Base-by-base conservation (phyloP, 2,329 filamentous ascomycete species). In the Phyllosticta citriasiana region DNA sequence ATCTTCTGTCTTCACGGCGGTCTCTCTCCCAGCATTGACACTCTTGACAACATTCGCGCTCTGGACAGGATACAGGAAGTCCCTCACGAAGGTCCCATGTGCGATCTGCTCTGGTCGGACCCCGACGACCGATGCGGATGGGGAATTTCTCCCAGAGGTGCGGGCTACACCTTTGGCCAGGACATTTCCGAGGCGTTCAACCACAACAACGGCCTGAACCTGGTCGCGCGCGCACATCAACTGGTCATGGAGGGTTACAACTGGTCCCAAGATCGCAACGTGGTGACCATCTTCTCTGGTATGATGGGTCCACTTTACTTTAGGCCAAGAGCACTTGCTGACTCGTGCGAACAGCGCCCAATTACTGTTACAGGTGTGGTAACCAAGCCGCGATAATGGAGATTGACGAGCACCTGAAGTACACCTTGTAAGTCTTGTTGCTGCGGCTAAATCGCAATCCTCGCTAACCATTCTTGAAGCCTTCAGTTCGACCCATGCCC, bases 311-410 rank as follows among this genome's bases (percentile, higher is more conserved):
- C 40, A 47, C 40, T 47, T 47, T 47, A 47, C 40, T 19, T 47
- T 47, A 47, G 16, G 40, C 40, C 14, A 47, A 16, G 40, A 47
- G n/a, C 40, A 19, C 10, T 4, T 4, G 14, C 72, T 77, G 60
- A 77, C 67, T 64, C 65, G 53, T 19, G 50, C 64, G 19, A 26
- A 26, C 16, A 81, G 79, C 79, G 67, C 79, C 79, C 50, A 81
- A 82, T 67, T 99, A 99, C 82, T 99, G 93, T 81, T 97, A 99
- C 82, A 86, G 94, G 75, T 99, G 94, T 73, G 94, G 94, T 73
- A 99, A 99, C 78, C 94, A 97, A 78, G 94, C 94, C 62, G 94
- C 94, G n/a, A 97, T 99, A 76, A 99, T 99, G 94, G 94, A 97
- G 78, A 99, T 99, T 76, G 94, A 97, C 67, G 94, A 99, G 79